Conservation (phyloP, 2,329 filamentous ascomycete genomes). For the Trichoderma lentiforme region DNA sequence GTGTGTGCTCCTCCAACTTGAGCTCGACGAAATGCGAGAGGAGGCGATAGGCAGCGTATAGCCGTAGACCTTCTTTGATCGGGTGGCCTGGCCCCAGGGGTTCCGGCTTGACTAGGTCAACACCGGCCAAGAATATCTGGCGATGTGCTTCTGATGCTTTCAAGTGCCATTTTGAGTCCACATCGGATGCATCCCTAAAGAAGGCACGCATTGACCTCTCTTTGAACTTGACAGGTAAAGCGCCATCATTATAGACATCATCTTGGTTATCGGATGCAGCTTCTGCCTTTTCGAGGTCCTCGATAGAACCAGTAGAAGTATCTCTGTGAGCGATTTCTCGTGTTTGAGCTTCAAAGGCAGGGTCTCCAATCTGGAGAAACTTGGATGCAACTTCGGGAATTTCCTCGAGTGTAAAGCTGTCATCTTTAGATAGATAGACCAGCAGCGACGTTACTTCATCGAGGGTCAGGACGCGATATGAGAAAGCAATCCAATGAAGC, state of each 20-base stretch:
- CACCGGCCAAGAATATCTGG: constrained; percentile 24
- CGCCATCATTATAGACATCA: constrained; percentile 26
- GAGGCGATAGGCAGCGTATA: constrained; percentile 21
- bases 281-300: constrained; percentile 24
- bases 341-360: constrained; percentile 25
- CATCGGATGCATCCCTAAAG: constrained; percentile 22
- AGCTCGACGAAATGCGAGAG: constrained; percentile 23
- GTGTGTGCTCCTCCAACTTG: constrained; percentile 20
- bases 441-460: constrained; percentile 26
- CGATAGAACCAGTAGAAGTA: constrained; percentile 10
- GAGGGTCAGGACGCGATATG: constrained; percentile 24
- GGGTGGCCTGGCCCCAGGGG: not conserved
- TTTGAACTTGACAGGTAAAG: constrained; percentile 28
- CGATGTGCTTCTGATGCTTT: constrained; percentile 26
- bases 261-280: constrained; percentile 15
- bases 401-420: constrained; percentile 27
- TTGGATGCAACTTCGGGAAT: constrained; percentile 26
- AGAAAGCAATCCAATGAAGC: constrained; percentile 30
- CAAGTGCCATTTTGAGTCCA: constrained; percentile 7
- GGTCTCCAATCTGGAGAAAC: constrained; percentile 27
- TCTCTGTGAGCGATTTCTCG: not conserved
- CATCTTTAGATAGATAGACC: constrained; percentile 20
- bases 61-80: not conserved
- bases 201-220: constrained; percentile 31
- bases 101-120: constrained; percentile 19